Conservation (phyloP, 352 stramenopile genomes). For the Phytophthora pinifolia region DNA sequence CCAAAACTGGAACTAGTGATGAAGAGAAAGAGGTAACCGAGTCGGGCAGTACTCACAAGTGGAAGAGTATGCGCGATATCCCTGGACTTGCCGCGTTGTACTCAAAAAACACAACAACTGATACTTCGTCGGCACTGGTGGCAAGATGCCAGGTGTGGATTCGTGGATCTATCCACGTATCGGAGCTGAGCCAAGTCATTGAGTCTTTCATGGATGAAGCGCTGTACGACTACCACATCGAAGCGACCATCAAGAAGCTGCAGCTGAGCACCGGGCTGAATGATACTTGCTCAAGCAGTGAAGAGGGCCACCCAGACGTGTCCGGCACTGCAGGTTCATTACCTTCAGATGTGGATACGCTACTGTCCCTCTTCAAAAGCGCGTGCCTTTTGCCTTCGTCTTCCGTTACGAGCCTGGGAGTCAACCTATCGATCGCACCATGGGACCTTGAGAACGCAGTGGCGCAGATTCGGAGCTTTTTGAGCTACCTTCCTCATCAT, state of each 20-base stretch:
- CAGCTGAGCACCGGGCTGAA: conserved; percentile 8
- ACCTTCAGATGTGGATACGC: conserved; percentile 31
- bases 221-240: conserved; percentile 79
- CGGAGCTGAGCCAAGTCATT: conserved; percentile 59
- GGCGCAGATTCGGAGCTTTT: conserved; percentile 50
- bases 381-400: conserved; percentile 48
- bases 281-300: conserved; percentile 3
- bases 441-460: conserved; percentile 69
- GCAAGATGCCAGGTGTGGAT: conserved; percentile 73
- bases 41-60: not conserved
- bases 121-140: conserved; percentile 19
- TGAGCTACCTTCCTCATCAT: conserved; percentile 55
- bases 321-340: conserved; percentile 14
- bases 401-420: conserved; percentile 54
- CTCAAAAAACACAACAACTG: conserved; percentile 1
- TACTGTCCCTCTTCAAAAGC: conserved; percentile 56
- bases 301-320: conserved; percentile 3
- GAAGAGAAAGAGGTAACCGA: conserved; percentile 7
- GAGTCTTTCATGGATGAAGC: conserved; percentile 75
- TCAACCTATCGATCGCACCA: conserved; percentile 42
- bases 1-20: conserved; percentile 3
- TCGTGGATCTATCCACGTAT: conserved; percentile 58
- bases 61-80: conserved; percentile 30
- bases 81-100: conserved; percentile 27
- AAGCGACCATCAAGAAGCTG: conserved; percentile 47